Percentiles rank a stretch among this genome's conserved stretches.
Evolutionary conservation across 306 rosid species (phyloP).

Genomic region (Rosa lucieae): DNA sequence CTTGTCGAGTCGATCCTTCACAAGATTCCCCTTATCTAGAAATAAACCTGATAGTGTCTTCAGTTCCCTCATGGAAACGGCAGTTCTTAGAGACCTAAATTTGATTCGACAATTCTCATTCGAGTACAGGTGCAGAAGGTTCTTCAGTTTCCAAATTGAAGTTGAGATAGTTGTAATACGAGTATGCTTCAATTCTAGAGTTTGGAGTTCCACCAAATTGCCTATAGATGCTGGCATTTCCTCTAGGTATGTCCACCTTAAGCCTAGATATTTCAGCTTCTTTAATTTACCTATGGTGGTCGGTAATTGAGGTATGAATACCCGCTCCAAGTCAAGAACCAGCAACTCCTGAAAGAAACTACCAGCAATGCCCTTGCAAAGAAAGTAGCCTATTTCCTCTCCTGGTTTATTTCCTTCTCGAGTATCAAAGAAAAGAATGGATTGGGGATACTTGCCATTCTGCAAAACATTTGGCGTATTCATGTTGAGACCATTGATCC

Average conservation of each 20-base stretch:
- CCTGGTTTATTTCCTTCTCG: conserved; percentile 2
- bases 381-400: conserved; percentile 1
- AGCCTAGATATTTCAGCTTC: conserved; percentile 21
- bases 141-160: conserved; percentile 22
- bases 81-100: not conserved
- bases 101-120: not conserved
- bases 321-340: conserved; percentile 32
- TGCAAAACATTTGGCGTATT: not conserved
- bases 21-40: not conserved
- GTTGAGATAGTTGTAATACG: not conserved
- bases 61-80: conserved; percentile 10
- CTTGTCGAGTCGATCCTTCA: not conserved
- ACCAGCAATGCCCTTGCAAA: conserved; percentile 1
- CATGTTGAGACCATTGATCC: conserved; percentile 7
- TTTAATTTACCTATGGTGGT: not conserved
- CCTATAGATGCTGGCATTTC: conserved; percentile 17
- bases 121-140: conserved; percentile 19
- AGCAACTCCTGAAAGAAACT: not conserved
- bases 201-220: conserved; percentile 13
- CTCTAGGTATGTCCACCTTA: conserved; percentile 23
- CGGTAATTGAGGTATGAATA: conserved; percentile 23
- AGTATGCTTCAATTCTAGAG: conserved; percentile 26
- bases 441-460: not conserved
- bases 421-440: not conserved
- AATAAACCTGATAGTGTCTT: conserved; percentile 16